Evolutionary conservation across 1,284 basidiomycete genomes (phyloP).

Genomic region (Coniferiporia sulphurascens): DNA sequence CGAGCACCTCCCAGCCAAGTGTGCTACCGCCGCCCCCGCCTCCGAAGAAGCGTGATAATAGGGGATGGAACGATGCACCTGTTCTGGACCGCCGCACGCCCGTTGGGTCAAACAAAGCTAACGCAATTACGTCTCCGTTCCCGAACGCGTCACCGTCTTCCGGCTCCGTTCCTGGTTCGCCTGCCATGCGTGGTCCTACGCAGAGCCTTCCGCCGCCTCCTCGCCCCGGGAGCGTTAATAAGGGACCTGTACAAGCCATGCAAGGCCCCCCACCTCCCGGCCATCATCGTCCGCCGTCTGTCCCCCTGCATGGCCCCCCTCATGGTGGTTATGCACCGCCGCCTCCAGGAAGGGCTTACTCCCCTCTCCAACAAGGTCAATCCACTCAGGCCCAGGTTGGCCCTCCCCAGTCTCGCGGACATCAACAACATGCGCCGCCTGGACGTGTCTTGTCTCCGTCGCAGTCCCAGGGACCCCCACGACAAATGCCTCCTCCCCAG

Average conservation of each 20-base stretch:
- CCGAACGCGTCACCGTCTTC: conserved; percentile 56
- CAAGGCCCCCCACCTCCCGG: conserved; percentile 33
- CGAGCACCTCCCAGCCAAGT: conserved; percentile 21
- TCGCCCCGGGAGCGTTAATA: conserved; percentile 24
- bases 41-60: conserved; percentile 58
- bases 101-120: conserved; percentile 47
- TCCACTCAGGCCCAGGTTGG: conserved; percentile 26
- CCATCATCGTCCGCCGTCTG: conserved; percentile 42
- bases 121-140: conserved; percentile 86
- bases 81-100: conserved; percentile 48
- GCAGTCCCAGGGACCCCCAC: conserved; percentile 22
- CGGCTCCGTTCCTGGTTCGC: conserved; percentile 35
- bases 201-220: conserved; percentile 30
- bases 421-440: conserved; percentile 16
- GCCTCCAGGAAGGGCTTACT: conserved; percentile 39
- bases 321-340: conserved; percentile 19
- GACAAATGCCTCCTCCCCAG: conserved; percentile 22
- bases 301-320: conserved; percentile 14
- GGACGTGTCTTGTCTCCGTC: conserved; percentile 19
- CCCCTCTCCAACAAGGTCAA: conserved; percentile 29
- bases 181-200: conserved; percentile 26
- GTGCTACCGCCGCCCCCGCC: conserved; percentile 32
- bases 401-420: conserved; percentile 30
- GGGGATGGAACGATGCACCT: conserved; percentile 93
- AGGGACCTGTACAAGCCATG: conserved; percentile 4